Base-by-base conservation (phyloP, 2,329 filamentous ascomycete species). In the Diaporthe humulicola region DNA sequence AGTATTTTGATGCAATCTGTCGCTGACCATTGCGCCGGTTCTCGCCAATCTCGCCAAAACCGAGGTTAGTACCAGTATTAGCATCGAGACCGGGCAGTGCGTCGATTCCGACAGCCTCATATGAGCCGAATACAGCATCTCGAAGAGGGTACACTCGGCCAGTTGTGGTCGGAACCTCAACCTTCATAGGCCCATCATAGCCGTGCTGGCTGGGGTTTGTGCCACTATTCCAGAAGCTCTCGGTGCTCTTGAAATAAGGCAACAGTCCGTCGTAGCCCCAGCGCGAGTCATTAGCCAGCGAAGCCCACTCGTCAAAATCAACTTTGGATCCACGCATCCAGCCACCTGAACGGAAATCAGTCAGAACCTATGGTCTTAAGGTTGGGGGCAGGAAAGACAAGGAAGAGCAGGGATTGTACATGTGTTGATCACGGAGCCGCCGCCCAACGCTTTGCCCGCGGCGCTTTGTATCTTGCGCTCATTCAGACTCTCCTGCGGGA, bases 221-320 rank as follows among this genome's bases (percentile, higher is more conserved):
- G 10, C 74, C 64, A 2, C 73, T 38, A n/a, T 76, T 77, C 52
- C 78, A 79, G 38, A 79, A 76, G 1, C 64, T 78, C 76, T 85
- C 84, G 0, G 79, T 78, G 75, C 80, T 83, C 56, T 79, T 79
- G 74, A 86, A 83, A 75, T 86, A 88, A 3, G 82, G 83, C 17
- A 85, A 79, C 61, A 87, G 81, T 10, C 80, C 80, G 0, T 84
- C 79, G 64, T 84, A 86, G 70, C 82, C 81, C 83, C 86, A 88
- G 25, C 80, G 77, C 3, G 80, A 45, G 74, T 88, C 86, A 25
- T 61, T 19, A 60, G 77, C 69, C 67, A 78, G 33, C 56, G 79
- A 40, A 2, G 82, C 85, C 87, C 86, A 88, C 73, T 81, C 79
- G 52, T 87, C 81, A 75, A 85, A 88, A 74, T 87, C 86, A 38